Base-by-base conservation (phyloP, 2,329 filamentous ascomycete genomes). In the Magnaporthiopsis incrustans region DNA sequence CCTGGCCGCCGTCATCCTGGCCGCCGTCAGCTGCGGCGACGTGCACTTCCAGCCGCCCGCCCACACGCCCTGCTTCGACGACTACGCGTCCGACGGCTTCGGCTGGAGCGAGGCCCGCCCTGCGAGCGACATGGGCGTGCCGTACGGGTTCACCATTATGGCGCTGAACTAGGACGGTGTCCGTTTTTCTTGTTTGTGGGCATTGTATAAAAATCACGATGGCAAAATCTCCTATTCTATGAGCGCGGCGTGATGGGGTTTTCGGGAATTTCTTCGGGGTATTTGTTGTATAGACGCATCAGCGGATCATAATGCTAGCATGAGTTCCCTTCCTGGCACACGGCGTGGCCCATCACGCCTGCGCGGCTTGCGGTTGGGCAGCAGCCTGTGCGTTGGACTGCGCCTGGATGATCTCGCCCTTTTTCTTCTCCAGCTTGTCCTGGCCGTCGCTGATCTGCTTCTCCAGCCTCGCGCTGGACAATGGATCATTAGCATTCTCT, bases 341-440 rank as follows among this genome's bases (percentile, higher is more conserved):
- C 18, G 44, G 11, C 44, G n/a, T n/a, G 18, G 18, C n/a, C 44
- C 44, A 4, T 53, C 69, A 78, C 70, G 70, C 71, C 64, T 68
- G 66, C 22, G 64, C 69, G 11, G 66, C 67, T 59, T 67, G 18
- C 35, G 69, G 69, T 35, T 68, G 70, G 18, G 70, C 72, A n/a
- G 69, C 69, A 57, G 77, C 77, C 69, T 85, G 82, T 4, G 81
- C 78, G 50, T 76, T 76, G 14, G 80, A 74, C 70, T 86, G 84
- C 11, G 79, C 69, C 69, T 85, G 82, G 60, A 87, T 84, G 66
- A 87, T 86, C 70, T 86, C 82, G 32, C 74, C 76, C 75, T 84
- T 85, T 75, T 85, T 84, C 73, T 78, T 82, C 70, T 86, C 83
- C 26, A 85, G 75, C 73, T 83, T 85, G 10, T 76, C 78, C 70